These are phyloP conservation scores for Trichoderma sp. DNA, from an alignment of 2,329 filamentous ascomycete genomes.

Conservation along the genomic window DNA sequence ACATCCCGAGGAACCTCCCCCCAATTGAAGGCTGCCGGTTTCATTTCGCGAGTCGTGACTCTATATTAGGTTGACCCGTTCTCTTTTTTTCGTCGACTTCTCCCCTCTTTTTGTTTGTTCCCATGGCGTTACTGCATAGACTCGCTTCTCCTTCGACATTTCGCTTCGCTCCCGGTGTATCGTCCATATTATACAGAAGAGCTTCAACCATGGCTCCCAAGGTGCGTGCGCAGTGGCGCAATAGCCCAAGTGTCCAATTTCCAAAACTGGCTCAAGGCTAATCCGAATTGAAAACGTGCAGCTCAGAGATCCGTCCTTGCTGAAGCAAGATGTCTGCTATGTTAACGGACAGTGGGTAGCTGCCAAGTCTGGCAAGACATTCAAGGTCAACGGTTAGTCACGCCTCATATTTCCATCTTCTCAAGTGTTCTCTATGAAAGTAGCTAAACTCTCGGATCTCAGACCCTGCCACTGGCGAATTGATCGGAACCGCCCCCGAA, in stretches of 20 bases:
- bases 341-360: conserved; percentile 91
- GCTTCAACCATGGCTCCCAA: conserved; percentile 49
- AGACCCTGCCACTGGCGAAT: conserved; percentile 80
- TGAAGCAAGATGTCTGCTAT: conserved; percentile 79
- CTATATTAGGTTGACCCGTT: background rate
- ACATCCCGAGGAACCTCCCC: background rate
- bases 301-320: conserved; percentile 75
- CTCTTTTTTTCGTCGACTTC: background rate
- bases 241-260: background rate
- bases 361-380: conserved; percentile 84
- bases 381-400: conserved; percentile 69
- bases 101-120: background rate
- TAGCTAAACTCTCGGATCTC: background rate
- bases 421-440: background rate
- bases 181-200: conserved; percentile 33
- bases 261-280: background rate
- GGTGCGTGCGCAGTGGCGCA: conserved; percentile 28
- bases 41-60: background rate
- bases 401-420: no score
- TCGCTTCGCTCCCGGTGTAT: conserved; percentile 32
- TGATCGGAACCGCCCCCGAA: conserved; percentile 82
- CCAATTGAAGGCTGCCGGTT: background rate
- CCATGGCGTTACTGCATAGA: conserved; percentile 34
- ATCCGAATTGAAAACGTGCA: conserved; percentile 31
- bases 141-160: conserved; percentile 30